Evolutionary conservation across 2,329 filamentous ascomycete species (phyloP), one percentile per base, ranked within the genome.

Genomic region (Pseudocercospora vitis): DNA sequence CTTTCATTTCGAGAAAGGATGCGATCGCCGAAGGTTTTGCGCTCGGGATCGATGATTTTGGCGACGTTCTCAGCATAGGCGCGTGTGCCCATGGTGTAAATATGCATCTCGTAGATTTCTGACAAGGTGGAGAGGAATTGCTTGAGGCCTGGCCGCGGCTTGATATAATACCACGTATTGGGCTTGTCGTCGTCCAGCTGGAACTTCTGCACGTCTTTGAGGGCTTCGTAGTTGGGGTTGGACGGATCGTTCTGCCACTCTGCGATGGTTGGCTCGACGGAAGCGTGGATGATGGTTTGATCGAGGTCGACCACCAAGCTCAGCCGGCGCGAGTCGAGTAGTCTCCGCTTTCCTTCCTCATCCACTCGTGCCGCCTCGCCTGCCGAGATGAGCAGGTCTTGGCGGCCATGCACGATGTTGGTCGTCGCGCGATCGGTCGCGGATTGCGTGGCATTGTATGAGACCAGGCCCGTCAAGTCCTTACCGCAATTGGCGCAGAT

Each of bases 81-180:
- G 59, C 94, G 84, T 18, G 94, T 99, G 52, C 92, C 94, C 94
- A 99, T 99, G 37, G 94, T 99, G 76, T 99, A 99, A 59, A 99
- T 92, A 70, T 99, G 94, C 66, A 97, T 78, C 74, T 99, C 94
- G 74, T 94, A 99, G 65, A 94, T 77, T 65, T 85, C 81, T 1
- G 90, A 83, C 44, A 96, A 81, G 48, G 83, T 82, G 54, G 88
- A 78, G 45, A 99, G 78, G 67, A 99, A 99, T 35, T 87, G 82
- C 58, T 84, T 78, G 47, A 97, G 75, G 2, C 91, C 91, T 0
- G 94, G 94, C 29, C 94, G 89, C 75, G 96, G 84, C 76, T 99
- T 99, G 77, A 99, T 95, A 73, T 97, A 99, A 73, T 99, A 99
- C 81, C 88, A 96, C 69, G 87, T 92, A n/a, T 85, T 86, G 44